These are phyloP conservation scores for Lactarius sanguifluus DNA, from an alignment of 768 basidiomycete genomes.

Conservation along the genomic window DNA sequence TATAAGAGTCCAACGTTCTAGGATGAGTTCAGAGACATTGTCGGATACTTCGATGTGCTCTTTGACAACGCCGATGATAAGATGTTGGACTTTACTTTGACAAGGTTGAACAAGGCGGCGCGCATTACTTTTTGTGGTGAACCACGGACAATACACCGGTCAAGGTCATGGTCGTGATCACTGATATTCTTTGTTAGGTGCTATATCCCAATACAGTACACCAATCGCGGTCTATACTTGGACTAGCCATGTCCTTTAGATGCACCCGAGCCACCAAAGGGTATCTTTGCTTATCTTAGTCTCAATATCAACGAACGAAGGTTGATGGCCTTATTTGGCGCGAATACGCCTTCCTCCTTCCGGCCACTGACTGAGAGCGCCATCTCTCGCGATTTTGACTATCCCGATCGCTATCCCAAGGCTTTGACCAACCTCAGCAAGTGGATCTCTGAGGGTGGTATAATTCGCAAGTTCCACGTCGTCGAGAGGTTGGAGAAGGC, in stretches of 20 bases:
- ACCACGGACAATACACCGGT: slow-evolving; percentile 31
- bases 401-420: slow-evolving; percentile 54
- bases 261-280: slow-evolving; percentile 51
- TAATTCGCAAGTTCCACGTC: slow-evolving; percentile 79
- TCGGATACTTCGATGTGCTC: slow-evolving; percentile 70
- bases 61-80: slow-evolving; percentile 85
- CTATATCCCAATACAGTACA: slow-evolving; percentile 83
- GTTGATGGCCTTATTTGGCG: slow-evolving; percentile 86
- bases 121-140: slow-evolving; percentile 79
- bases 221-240: slow-evolving; percentile 5
- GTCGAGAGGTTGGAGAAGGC: slow-evolving; percentile 54
- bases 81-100: slow-evolving; percentile 75
- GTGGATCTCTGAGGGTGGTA: slow-evolving; percentile 62
- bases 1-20: slow-evolving; percentile 80
- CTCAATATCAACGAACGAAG: slow-evolving; percentile 53
- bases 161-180: not conserved
- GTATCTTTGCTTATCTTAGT: slow-evolving; percentile 58
- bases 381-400: slow-evolving; percentile 61
- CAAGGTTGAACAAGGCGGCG: slow-evolving; percentile 72
- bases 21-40: slow-evolving; percentile 63
- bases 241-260: slow-evolving; percentile 41
- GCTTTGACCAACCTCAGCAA: slow-evolving; percentile 57
- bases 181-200: slow-evolving; percentile 45
- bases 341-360: slow-evolving; percentile 30
- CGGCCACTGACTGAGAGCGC: not conserved